Percentiles rank a stretch among this genome's conserved stretches.
phyloP scores from a whole-genome alignment of 176 grass and related monocot species.

The Phyllostachys edulis region DNA sequence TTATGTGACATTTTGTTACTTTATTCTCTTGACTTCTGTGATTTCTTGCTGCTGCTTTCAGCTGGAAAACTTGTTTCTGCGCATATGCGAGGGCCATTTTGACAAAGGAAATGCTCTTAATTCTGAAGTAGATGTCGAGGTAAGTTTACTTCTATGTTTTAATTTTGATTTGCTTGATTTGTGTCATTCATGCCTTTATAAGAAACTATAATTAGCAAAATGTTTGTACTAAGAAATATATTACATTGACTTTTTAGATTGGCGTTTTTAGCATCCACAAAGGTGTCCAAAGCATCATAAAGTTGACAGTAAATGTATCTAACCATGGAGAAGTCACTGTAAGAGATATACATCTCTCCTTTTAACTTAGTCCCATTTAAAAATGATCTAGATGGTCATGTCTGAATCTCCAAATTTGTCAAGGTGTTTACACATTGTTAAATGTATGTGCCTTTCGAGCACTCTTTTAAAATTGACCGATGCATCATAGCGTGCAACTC shows the following conservation, averaged over 20 bases:
- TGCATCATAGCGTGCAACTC: no score
- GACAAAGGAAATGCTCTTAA: background rate
- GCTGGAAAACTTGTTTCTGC: background rate
- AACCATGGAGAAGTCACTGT: background rate
- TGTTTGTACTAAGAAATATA: background rate
- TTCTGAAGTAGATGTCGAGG: background rate
- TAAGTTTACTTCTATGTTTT: slow-evolving; percentile 1
- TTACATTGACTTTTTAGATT: background rate
- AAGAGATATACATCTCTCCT: background rate
- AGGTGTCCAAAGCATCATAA: background rate
- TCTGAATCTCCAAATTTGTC: no score
- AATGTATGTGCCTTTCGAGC: no score
- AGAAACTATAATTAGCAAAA: background rate
- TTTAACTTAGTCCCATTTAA: no score
- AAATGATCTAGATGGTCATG: no score
- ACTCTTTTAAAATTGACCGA: no score
- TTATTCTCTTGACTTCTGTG: background rate
- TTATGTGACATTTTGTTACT: background rate
- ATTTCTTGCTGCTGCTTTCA: background rate
- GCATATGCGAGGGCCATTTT: background rate
- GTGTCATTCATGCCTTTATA: background rate
- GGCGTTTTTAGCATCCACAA: background rate
- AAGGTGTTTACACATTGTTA: no score
- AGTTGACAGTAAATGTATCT: background rate
- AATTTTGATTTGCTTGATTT: background rate